A percentile compares a stretch with the other conserved stretches of the same genome.
Conservation (phyloP, 2,329 filamentous ascomycete species). For the Cyclaneusma minus region DNA sequence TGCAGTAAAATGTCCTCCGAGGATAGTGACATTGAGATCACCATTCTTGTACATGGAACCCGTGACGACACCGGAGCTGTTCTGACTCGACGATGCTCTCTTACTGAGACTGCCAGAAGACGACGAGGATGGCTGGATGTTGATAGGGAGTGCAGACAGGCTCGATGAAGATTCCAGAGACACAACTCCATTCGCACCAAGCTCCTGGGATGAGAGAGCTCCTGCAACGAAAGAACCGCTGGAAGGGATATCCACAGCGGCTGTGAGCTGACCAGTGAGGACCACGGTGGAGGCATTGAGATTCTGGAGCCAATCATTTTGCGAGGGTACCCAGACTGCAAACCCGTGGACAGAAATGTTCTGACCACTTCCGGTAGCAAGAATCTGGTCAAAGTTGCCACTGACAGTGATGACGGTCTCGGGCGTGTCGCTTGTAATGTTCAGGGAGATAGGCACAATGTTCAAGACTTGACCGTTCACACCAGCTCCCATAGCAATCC, state of each 20-base stretch:
- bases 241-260: slow-evolving; percentile 46
- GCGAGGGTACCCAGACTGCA: slow-evolving; percentile 81
- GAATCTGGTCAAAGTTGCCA: slow-evolving; percentile 62
- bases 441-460: slow-evolving; percentile 65
- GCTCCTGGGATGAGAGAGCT: slow-evolving; percentile 61
- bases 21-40: slow-evolving; percentile 64
- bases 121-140: slow-evolving; percentile 28
- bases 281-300: slow-evolving; percentile 47
- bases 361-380: slow-evolving; percentile 47
- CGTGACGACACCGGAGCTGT: slow-evolving; percentile 53
- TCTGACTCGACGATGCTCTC: slow-evolving; percentile 26
- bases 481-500: slow-evolving; percentile 70
- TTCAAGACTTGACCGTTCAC: slow-evolving; percentile 64
- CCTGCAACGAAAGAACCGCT: slow-evolving; percentile 63
- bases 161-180: slow-evolving; percentile 35
- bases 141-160: slow-evolving; percentile 41
- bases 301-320: slow-evolving; percentile 76
- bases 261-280: slow-evolving; percentile 58
- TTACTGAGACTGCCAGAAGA: slow-evolving; percentile 26
- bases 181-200: slow-evolving; percentile 58
- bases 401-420: slow-evolving; percentile 68
- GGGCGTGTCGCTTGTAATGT: slow-evolving; percentile 50
- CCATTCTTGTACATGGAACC: slow-evolving; percentile 63
- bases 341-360: slow-evolving; percentile 56
- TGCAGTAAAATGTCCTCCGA: slow-evolving; percentile 76